Evolutionary conservation across 2,329 filamentous ascomycete genomes (phyloP), one percentile per base, ranked within the genome.

Genomic region (Gnomoniopsis smithogilvyi): DNA sequence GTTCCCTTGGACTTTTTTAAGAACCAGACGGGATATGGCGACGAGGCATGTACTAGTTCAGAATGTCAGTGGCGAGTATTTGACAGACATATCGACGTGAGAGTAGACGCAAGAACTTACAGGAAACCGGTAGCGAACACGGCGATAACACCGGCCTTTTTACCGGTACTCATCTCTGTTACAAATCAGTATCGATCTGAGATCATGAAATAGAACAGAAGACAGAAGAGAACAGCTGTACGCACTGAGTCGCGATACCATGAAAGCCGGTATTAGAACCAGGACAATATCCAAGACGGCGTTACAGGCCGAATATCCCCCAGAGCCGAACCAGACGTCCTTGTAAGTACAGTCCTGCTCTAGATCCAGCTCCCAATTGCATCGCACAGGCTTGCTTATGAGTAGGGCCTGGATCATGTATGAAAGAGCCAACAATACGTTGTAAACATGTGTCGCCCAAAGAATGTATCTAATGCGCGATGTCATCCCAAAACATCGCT

Each of bases 121-220:
- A 57, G 47, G 48, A 51, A 24, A 10, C 55, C 55, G 1, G 55
- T 57, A 2, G 47, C 55, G 34, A 57, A 57, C 1, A 57, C 41
- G 14, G 55, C 55, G 12, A 57, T 51, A 4, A 57, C 48, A 3
- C 38, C 45, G 12, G 51, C 36, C 48, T 11, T 57, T n/a, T n/a
- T 45, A 8, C 15, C 41, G 14, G 14, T 45, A n/a, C 41, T 45
- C 41, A 45, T 45, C n/a, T 45, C 41, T 45, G 15, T 21, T 11
- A 45, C 21, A 45, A 6, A n/a, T 45, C 19, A 45, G n/a, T 6
- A 41, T 41, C 26, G 12, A 19, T 45, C 3, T n/a, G n/a, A 8
- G 19, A 3, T 3, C 14, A 41, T 41, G 38, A 12, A 41, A 15
- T n/a, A 6, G 14, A 41, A 41, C 12, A 14, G 38, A 12, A 41